Conservation (phyloP, 73 alveolate genomes). For the Paramecium sonneborni region DNA sequence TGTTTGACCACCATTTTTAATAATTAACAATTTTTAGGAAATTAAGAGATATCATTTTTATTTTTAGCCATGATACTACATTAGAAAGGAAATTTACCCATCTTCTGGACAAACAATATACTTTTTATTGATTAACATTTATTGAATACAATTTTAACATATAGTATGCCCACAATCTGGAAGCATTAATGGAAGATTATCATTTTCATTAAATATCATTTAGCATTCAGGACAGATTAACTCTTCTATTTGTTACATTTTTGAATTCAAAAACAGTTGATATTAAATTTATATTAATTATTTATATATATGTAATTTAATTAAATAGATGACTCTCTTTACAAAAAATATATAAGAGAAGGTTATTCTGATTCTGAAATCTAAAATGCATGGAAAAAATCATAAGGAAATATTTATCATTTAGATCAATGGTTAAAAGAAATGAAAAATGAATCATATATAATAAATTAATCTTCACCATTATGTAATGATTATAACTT, state of each 20-base stretch:
- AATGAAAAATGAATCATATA: not conserved
- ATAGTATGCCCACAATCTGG: conserved; percentile 61
- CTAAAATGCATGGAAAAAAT: not conserved
- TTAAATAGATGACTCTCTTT: not conserved
- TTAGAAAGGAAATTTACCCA: not conserved
- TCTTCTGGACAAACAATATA: conserved; percentile 48
- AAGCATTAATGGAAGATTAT: conserved; percentile 34
- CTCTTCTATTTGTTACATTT: conserved; percentile 18
- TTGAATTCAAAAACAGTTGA: conserved; percentile 9
- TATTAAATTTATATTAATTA: not conserved
- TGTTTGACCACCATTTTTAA: conserved; percentile 41
- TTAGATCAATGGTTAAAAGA: not conserved
- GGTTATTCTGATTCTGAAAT: not conserved
- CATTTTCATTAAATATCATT: conserved; percentile 24
- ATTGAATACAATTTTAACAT: conserved; percentile 33
- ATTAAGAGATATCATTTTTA: not conserved
- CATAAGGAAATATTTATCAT: not conserved
- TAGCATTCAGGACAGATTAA: conserved; percentile 45
- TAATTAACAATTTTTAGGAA: conserved; percentile 24
- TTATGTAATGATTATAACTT: no score
- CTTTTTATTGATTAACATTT: not conserved
- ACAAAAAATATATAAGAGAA: not conserved
- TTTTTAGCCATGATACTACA: not conserved
- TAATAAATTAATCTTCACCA: no score
- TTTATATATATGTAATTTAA: not conserved